These are phyloP conservation scores for Thermothielavioides terrestris DNA, from an alignment of 495 filamentous ascomycete genomes.

Conservation along the genomic window DNA sequence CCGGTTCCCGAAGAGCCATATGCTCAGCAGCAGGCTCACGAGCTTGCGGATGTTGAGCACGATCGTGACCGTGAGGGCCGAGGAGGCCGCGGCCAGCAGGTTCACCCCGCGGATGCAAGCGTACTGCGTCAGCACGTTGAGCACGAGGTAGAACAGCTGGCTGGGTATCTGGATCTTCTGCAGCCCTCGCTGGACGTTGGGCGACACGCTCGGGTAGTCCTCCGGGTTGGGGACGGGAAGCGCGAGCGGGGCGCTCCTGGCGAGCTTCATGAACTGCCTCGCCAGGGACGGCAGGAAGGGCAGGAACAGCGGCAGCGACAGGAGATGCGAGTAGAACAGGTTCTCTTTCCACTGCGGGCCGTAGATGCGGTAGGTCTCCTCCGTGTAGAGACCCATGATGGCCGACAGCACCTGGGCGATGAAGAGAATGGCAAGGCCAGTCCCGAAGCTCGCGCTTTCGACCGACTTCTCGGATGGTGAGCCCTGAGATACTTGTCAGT, in stretches of 20 bases:
- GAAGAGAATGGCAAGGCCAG: constrained; percentile 74
- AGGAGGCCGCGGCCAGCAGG: constrained; percentile 71
- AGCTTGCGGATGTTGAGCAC: constrained; percentile 92
- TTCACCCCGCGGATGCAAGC: constrained; percentile 93
- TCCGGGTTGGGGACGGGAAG: constrained; percentile 28
- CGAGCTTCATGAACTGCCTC: constrained; percentile 43
- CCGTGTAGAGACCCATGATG: constrained; percentile 90
- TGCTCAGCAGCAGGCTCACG: constrained; percentile 81
- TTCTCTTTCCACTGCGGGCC: constrained; percentile 93
- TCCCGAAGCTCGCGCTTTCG: constrained; percentile 45
- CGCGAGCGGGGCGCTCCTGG: constrained; percentile 38
- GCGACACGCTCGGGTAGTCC: constrained; percentile 21
- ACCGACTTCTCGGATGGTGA: constrained; percentile 20
- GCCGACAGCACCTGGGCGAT: constrained; percentile 84
- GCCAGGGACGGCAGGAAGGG: constrained; percentile 46
- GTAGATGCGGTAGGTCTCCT: constrained; percentile 76
- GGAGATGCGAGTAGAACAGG: constrained; percentile 82
- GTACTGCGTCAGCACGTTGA: constrained; percentile 90
- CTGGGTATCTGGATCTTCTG: constrained; percentile 49
- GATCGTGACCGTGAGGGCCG: constrained; percentile 90
- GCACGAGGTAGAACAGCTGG: constrained; percentile 59
- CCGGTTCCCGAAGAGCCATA: constrained; percentile 84
- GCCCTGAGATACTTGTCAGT: constrained; percentile 18
- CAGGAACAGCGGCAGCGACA: constrained; percentile 62
- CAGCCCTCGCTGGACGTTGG: constrained; percentile 24